Evolutionary conservation across 176 grass and related monocot genomes (phyloP), one percentile per base, ranked within the genome.

Genomic region (Hyparrhenia diplandra): DNA sequence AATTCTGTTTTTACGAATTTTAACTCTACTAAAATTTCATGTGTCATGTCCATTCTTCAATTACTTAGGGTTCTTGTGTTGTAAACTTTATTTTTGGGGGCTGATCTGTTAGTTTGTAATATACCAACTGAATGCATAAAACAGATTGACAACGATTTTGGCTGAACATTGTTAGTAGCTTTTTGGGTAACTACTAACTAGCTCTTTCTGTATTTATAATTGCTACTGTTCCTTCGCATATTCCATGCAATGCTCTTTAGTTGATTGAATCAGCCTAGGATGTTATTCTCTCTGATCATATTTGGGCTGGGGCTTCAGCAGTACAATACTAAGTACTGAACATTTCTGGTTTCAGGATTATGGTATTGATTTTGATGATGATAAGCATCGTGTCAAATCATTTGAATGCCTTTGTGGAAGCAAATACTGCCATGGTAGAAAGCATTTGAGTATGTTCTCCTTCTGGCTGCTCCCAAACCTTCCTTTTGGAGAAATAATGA

Each of bases 391-490:
- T 31, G 61, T 21, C 13, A 69, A 67, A 61, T 23, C 61, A 67
- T 88, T 84, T 24, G n/a, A 74, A 47, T 84, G 86, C 60, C 62
- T 80, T 23, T 88, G 86, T 6, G 69, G 81, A 60, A 88, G 86
- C 75, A 79, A 69, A 67, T 88, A 88, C 24, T 84, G 86, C 61
- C 75, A 81, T 0, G 69, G 76, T 11, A 80, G n/a, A 12, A 79
- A 73, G 29, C 46, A 60, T 31, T 39, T 0, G 23, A 84, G 86
- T 88, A 88, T 77, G 55, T 77, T 52, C 16, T 63, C 30, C 20
- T 4, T 68, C 18, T 57, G 52, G 52, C 21, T 70, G 64, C 11
- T 39, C 20, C 35, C 8, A 41, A 71, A 66, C 2, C 28, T n/a
- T 46, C 58, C n/a, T 12, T 40, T 69, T 43, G 6, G 23, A 41